Conservation (phyloP, 2,329 filamentous ascomycete genomes). For the Xylaria sp. region DNA sequence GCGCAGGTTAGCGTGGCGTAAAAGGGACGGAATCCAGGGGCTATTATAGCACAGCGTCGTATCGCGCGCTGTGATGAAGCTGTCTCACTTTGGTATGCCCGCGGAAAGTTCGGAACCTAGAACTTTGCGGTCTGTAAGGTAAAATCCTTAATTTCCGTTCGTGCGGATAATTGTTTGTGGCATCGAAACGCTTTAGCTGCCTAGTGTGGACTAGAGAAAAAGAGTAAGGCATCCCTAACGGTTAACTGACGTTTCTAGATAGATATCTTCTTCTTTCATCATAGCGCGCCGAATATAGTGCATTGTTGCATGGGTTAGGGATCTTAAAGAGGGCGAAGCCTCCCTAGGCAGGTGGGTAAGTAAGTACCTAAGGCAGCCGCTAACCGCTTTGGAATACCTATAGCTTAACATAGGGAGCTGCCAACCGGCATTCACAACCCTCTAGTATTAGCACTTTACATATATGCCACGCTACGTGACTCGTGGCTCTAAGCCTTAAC, state of each 20-base stretch:
- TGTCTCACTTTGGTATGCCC: conserved; percentile 11
- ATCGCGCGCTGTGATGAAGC: not conserved
- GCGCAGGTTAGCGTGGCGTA: not conserved
- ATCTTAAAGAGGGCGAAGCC: not conserved
- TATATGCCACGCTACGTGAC: not conserved
- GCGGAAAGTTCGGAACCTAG: not conserved
- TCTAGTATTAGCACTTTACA: not conserved
- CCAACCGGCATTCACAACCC: not conserved
- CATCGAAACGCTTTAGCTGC: not conserved
- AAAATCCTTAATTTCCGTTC: conserved; percentile 1
- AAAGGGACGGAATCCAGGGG: not conserved
- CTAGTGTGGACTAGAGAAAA: not conserved
- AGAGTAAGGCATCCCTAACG: not conserved
- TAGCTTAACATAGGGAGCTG: too few relatives aligned
- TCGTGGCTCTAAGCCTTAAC: not conserved
- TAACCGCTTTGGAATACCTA: conserved; percentile 7
- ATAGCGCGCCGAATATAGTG: conserved; percentile 4
- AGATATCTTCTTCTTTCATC: conserved; percentile 11
- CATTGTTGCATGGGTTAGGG: conserved; percentile 8
- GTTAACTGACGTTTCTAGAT: not conserved
- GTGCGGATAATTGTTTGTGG: not conserved
- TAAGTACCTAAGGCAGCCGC: not conserved
- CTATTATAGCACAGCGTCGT: not conserved
- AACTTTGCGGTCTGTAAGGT: not conserved
- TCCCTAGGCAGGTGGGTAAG: too few relatives aligned